A percentile compares a stretch with the other conserved stretches of the same genome.
Evolutionary conservation across 441 rosid genomes (phyloP).

Genomic region (Erysimum pusillum): DNA sequence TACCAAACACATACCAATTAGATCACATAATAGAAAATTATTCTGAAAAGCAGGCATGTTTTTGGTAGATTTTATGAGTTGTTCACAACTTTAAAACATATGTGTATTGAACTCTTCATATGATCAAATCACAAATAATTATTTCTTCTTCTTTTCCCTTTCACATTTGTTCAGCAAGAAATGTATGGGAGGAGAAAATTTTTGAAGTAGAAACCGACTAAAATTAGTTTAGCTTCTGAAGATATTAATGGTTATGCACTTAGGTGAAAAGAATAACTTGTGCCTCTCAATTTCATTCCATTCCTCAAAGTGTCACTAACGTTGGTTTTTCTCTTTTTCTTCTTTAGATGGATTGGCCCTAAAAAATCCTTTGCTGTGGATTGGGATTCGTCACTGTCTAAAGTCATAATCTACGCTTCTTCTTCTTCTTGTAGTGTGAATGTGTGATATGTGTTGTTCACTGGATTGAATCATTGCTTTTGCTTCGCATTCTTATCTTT

Average conservation of each 20-base stretch:
- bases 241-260: no score
- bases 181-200: no score
- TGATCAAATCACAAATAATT: background rate
- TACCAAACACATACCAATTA: background rate
- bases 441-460: background rate
- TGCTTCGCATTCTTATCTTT: background rate
- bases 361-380: no score
- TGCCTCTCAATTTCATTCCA: background rate
- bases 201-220: no score
- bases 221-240: background rate
- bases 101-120: no score
- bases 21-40: background rate
- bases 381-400: no score
- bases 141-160: no score
- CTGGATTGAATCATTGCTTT: background rate
- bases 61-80: no score
- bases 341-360: background rate
- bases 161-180: no score
- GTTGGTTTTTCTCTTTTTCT: background rate
- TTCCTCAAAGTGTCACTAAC: background rate
- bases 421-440: background rate
- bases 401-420: background rate
- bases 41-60: no score
- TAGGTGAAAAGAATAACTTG: background rate
- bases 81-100: no score